Percentiles rank a stretch among this genome's conserved stretches.
Conservation (phyloP, 2,329 filamentous ascomycete species). For the Clonostachys byssicola region DNA sequence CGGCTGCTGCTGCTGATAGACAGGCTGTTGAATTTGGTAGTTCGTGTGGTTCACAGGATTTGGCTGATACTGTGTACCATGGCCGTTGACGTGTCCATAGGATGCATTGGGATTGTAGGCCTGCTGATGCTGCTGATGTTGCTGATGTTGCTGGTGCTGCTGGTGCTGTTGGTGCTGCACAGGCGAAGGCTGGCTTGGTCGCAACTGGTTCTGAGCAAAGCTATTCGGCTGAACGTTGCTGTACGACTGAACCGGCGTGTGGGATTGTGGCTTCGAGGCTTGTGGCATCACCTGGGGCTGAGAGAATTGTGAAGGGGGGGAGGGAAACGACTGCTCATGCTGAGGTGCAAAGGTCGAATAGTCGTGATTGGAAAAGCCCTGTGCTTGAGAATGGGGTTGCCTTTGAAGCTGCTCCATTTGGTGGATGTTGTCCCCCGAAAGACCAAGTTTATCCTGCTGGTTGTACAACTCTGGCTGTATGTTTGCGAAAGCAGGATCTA, state of each 20-base stretch:
- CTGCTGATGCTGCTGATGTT: constrained; percentile 2
- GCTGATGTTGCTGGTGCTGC: constrained; percentile 4
- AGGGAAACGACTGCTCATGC: constrained; percentile 19
- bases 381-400: constrained; percentile 21
- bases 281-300: constrained; percentile 26
- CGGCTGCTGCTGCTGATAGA: no score
- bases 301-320: constrained; percentile 18
- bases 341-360: constrained; percentile 24
- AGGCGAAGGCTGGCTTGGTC: constrained; percentile 1
- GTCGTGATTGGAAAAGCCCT: constrained; percentile 22
- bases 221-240: constrained; percentile 11
- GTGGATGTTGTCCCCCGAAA: constrained; percentile 14
- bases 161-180: constrained; percentile 3
- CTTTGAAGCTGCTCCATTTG: constrained; percentile 21
- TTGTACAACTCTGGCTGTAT: constrained; percentile 29
- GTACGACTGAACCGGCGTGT: constrained; percentile 26
- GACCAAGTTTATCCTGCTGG: constrained; percentile 20
- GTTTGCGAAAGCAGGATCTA: constrained; percentile 28
- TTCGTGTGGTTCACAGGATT: neutral
- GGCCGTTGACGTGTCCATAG: neutral
- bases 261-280: constrained; percentile 20
- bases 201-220: constrained; percentile 4
- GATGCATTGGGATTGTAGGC: no score
- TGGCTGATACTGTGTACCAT: constrained; percentile 1
- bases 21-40: neutral